Conservation (phyloP, 2,329 filamentous ascomycete genomes). For the Colletotrichum sp. region DNA sequence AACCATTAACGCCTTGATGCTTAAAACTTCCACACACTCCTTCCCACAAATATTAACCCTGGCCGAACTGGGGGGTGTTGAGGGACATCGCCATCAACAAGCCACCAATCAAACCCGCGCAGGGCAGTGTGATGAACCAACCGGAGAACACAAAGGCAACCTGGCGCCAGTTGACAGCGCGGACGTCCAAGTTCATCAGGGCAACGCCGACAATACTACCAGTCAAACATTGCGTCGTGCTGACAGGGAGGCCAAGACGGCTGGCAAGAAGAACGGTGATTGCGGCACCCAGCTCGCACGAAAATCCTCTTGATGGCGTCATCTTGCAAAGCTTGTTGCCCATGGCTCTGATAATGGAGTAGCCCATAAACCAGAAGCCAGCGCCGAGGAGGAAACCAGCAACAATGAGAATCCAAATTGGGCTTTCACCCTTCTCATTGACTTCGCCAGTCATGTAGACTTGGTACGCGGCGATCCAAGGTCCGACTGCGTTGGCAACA, state of each 20-base stretch:
- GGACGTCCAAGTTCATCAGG: constrained; percentile 26
- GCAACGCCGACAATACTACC: constrained; percentile 29
- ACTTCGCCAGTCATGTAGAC: constrained; percentile 37
- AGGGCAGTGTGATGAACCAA: constrained; percentile 29
- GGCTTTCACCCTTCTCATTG: constrained; percentile 33
- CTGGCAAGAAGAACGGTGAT: constrained; percentile 32
- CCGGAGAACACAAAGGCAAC: constrained; percentile 30
- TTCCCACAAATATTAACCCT: neutral
- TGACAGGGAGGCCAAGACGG: constrained; percentile 28
- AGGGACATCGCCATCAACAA: constrained; percentile 28
- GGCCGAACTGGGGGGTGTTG: constrained; percentile 26
- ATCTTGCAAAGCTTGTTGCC: constrained; percentile 37
- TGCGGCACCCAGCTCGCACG: constrained; percentile 44
- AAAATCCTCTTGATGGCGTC: constrained; percentile 35
- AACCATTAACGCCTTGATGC: neutral
- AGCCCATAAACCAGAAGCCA: constrained; percentile 46
- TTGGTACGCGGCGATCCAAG: constrained; percentile 42
- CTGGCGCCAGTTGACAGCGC: constrained; percentile 30
- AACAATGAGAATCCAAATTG: constrained; percentile 42
- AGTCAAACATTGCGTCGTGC: constrained; percentile 31
- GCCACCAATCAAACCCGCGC: constrained; percentile 28
- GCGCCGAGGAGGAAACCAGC: constrained; percentile 40
- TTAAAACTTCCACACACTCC: neutral
- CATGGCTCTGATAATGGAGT: neutral
- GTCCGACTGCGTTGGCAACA: constrained; percentile 45